phyloP scores from a whole-genome alignment of 2,329 filamentous ascomycete genomes.

The Hymenoscyphus repandus region DNA sequence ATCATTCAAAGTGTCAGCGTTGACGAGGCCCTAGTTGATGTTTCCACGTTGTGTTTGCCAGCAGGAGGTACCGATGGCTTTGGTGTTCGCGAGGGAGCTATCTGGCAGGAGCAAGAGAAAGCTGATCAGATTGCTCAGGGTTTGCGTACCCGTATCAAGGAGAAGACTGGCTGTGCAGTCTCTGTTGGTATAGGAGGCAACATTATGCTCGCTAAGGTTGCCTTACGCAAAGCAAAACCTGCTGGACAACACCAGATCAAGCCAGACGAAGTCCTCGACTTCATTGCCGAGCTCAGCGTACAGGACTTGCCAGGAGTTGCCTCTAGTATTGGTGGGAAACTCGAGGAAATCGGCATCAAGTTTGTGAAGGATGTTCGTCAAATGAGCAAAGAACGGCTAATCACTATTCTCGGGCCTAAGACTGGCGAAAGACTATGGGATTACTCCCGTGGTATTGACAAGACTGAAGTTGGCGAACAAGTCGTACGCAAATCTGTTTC shows the following conservation, averaged over 20 bases:
- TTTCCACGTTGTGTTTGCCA: slow-evolving; percentile 64
- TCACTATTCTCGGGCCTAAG: slow-evolving; percentile 75
- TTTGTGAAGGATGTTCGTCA: slow-evolving; percentile 78
- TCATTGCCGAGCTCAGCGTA: slow-evolving; percentile 73
- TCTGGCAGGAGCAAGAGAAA: slow-evolving; percentile 73
- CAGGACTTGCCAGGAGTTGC: slow-evolving; percentile 88
- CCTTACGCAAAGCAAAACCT: slow-evolving; percentile 86
- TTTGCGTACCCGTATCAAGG: slow-evolving; percentile 66
- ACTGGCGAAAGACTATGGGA: slow-evolving; percentile 89
- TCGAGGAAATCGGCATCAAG: slow-evolving; percentile 81
- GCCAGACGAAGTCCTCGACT: slow-evolving; percentile 69
- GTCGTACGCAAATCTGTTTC: slow-evolving; percentile 88
- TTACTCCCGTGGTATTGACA: slow-evolving; percentile 84
- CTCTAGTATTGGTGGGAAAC: slow-evolving; percentile 77
- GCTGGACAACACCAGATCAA: slow-evolving; percentile 88
- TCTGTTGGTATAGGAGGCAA: slow-evolving; percentile 91
- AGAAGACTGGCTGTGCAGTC: slow-evolving; percentile 76
- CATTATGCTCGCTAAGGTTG: slow-evolving; percentile 85
- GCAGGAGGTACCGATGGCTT: slow-evolving; percentile 62
- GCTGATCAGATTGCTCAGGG: slow-evolving; percentile 65
- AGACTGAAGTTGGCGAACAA: slow-evolving; percentile 78
- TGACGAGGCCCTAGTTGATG: slow-evolving; percentile 87
- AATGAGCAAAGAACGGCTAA: slow-evolving; percentile 69
- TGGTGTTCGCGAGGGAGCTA: slow-evolving; percentile 59
- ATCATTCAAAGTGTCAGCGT: slow-evolving; percentile 94